phyloP scores from a whole-genome alignment of 306 rosid species.

The Arachis stenosperma region DNA sequence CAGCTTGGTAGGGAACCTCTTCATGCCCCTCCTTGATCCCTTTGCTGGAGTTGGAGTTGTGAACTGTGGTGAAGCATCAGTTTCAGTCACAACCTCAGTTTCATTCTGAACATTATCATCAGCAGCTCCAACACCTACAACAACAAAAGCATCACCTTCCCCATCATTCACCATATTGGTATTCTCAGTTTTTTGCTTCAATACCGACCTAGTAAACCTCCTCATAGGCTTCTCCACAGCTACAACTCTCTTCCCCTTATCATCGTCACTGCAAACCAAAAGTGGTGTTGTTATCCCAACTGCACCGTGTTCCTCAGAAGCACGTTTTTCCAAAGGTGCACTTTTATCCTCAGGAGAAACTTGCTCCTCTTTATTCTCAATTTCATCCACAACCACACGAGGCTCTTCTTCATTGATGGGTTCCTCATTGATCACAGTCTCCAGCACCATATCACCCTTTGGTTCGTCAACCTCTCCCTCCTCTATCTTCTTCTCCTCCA shows the following conservation, averaged over 20 bases:
- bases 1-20: conserved; percentile 71
- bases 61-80: neutral
- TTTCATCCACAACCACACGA: conserved; percentile 26
- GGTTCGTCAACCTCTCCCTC: conserved; percentile 38
- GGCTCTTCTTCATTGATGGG: conserved; percentile 38
- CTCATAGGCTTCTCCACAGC: conserved; percentile 43
- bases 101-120: conserved; percentile 30
- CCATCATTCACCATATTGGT: conserved; percentile 3
- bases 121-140: conserved; percentile 18
- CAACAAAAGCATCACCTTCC: conserved; percentile 10
- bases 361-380: conserved; percentile 10
- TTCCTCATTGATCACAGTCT: conserved; percentile 41
- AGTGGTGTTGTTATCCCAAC: neutral
- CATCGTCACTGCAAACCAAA: neutral
- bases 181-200: conserved; percentile 52
- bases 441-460: conserved; percentile 40
- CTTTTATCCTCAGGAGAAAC: conserved; percentile 12
- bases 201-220: conserved; percentile 68
- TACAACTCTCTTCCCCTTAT: conserved; percentile 3
- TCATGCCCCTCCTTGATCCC: conserved; percentile 22
- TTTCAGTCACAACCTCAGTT: neutral
- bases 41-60: conserved; percentile 10
- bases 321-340: neutral
- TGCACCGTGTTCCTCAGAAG: neutral
- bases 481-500: neutral